phyloP scores from a whole-genome alignment of 129 eudicot genomes.

The Artemisia argyi region DNA sequence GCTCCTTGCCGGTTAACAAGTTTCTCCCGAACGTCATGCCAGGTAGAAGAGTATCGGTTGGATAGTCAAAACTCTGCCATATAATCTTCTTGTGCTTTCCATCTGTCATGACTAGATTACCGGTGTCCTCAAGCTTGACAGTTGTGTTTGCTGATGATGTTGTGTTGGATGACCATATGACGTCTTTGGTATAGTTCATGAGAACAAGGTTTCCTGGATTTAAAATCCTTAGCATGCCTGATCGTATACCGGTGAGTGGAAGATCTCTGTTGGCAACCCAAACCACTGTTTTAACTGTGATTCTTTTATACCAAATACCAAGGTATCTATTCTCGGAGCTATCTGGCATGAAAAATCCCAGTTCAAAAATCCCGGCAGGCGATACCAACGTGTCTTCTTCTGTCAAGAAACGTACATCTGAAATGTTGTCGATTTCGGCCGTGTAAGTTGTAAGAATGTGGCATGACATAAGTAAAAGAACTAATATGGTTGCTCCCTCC shows the following conservation, averaged over 20 bases:
- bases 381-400: slow-evolving; percentile 20
- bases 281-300: slow-evolving; percentile 10
- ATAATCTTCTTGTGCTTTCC: background rate
- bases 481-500: background rate
- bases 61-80: slow-evolving; percentile 23
- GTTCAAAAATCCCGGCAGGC: background rate
- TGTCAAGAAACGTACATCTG: background rate
- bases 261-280: slow-evolving; percentile 22
- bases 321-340: background rate
- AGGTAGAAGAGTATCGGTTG: slow-evolving; percentile 17
- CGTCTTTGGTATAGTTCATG: background rate
- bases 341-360: slow-evolving; percentile 16
- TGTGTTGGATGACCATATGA: slow-evolving; percentile 21
- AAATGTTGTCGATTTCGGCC: slow-evolving; percentile 1
- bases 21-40: slow-evolving; percentile 17
- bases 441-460: background rate
- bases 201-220: slow-evolving; percentile 16
- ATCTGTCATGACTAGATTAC: slow-evolving; percentile 10
- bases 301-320: slow-evolving; percentile 16
- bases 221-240: background rate
- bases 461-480: background rate
- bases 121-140: slow-evolving; percentile 1
- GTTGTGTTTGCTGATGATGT: background rate
- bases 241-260: slow-evolving; percentile 1
- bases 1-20: slow-evolving; percentile 1